Evolutionary conservation across 179 eudicot species (phyloP), one percentile per base, ranked within the genome.

Genomic region (Drosera spatulata): DNA sequence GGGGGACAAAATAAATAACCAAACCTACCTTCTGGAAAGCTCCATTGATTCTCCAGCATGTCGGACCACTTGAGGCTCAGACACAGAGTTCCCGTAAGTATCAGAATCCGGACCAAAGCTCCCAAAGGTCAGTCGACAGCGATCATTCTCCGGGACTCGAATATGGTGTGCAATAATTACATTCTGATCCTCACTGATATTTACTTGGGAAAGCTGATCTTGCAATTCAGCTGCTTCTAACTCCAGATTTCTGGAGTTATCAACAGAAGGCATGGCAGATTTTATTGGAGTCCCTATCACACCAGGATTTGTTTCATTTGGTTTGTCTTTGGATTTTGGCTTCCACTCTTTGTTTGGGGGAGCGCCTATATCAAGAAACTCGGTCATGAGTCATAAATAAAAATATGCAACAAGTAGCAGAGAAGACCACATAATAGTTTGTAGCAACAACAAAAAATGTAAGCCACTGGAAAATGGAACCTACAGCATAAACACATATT

Each of bases 111-210:
- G 15, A 41, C 88, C 93, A 61, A 93, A 75, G 80, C 87, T 88
- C 65, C 99, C 99, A 77, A 93, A 91, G 40, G 84, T 89, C 66
- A 88, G 69, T 66, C 75, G 80, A 63, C 72, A 65, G 54, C 95
- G 85, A 43, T 86, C 95, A 62, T 78, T 73, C 73, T 86, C 93
- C 49, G 87, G 76, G 53, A 93, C 90, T 59, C 96, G 88, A 59
- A 93, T 86, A 57, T 89, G 91, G 61, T 86, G 77, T 54, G 99
- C 96, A 58, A 93, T 88, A 61, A 93, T 79, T 61, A 93, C 99
- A 72, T 91, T 88, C 64, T 82, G 85, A 62, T 67, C 74, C 68
- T 81, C 85, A 40, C 69, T 52, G 7, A 71, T 75, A 61, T 75
- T 78, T 15, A 66, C 71, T 55, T 61, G 75, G 45, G 83, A 69